These are phyloP conservation scores for Coemansia sp. DNA, from an alignment of 192 early-diverging fungal genomes.

Conservation along the genomic window DNA sequence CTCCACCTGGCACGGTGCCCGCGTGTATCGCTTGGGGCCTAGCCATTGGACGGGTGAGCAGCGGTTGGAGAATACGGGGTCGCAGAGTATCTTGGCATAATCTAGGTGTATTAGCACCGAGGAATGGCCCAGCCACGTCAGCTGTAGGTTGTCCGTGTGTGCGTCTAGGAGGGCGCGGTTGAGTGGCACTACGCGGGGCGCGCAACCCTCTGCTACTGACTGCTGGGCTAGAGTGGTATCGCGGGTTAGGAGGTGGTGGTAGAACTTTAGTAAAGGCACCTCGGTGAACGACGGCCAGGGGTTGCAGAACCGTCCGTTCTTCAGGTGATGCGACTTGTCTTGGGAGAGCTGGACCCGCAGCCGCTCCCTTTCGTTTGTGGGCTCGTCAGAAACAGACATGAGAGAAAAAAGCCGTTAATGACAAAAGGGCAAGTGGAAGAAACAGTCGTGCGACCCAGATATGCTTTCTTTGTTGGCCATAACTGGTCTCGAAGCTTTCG, in stretches of 20 bases:
- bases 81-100: constrained; percentile 67
- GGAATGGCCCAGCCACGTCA: constrained; percentile 65
- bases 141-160: constrained; percentile 14
- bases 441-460: no score
- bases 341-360: constrained; percentile 9
- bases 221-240: neutral
- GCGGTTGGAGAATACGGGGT: constrained; percentile 71
- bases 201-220: constrained; percentile 32
- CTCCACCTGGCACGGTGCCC: constrained; percentile 62
- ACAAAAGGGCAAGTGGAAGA: neutral
- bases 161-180: neutral
- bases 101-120: constrained; percentile 64
- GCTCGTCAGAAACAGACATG: neutral
- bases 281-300: constrained; percentile 57
- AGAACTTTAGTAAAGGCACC: neutral
- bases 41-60: constrained; percentile 68
- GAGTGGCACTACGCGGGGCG: constrained; percentile 29
- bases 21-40: constrained; percentile 67
- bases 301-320: constrained; percentile 59
- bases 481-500: no score
- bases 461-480: no score
- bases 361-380: constrained; percentile 2
- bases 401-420: neutral
- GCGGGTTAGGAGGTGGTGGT: neutral
- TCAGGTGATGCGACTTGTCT: constrained; percentile 51